phyloP scores from a whole-genome alignment of 805 yeast species.

The Starmerella floricola region DNA sequence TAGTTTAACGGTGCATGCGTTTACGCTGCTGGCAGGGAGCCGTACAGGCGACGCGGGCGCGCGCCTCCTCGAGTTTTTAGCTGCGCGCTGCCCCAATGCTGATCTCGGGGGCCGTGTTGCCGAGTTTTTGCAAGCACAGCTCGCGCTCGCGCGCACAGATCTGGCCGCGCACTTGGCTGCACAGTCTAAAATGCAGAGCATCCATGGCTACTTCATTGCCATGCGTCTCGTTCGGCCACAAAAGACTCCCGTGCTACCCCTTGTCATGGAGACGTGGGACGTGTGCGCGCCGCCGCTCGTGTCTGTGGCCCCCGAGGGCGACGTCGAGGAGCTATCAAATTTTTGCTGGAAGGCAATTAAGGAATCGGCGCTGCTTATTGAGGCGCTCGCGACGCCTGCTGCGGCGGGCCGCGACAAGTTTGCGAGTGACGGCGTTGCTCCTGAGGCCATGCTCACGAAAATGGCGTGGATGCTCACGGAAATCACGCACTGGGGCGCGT shows the following conservation, averaged over 20 bases:
- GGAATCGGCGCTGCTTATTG: conserved; percentile 51
- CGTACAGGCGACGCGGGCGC: conserved; percentile 19
- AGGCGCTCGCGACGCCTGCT: not conserved
- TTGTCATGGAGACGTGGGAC: conserved; percentile 1
- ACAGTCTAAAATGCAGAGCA: too few relatives aligned
- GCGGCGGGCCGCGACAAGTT: too few relatives aligned
- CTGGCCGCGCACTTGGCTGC: too few relatives aligned
- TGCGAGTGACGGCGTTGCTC: too few relatives aligned
- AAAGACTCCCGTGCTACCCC: not conserved
- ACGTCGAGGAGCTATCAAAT: conserved; percentile 34
- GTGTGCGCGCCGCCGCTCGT: conserved; percentile 12
- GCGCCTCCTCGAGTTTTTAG: conserved; percentile 9
- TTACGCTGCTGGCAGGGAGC: conserved; percentile 8
- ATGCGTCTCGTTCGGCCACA: conserved; percentile 1
- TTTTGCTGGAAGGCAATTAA: conserved; percentile 76
- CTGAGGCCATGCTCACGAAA: conserved; percentile 51
- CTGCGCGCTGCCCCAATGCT: conserved; percentile 21
- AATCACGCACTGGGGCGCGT: conserved; percentile 74
- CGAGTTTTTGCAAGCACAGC: conserved; percentile 22
- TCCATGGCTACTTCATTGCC: conserved; percentile 63
- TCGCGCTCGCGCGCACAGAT: conserved; percentile 23
- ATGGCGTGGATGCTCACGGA: conserved; percentile 43
- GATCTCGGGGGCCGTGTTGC: not conserved
- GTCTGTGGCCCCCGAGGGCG: conserved; percentile 15
- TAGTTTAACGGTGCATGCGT: conserved; percentile 1